These are phyloP conservation scores for Amphicarpaea edgeworthii DNA, from an alignment of 306 rosid species.

Conservation along the genomic window DNA sequence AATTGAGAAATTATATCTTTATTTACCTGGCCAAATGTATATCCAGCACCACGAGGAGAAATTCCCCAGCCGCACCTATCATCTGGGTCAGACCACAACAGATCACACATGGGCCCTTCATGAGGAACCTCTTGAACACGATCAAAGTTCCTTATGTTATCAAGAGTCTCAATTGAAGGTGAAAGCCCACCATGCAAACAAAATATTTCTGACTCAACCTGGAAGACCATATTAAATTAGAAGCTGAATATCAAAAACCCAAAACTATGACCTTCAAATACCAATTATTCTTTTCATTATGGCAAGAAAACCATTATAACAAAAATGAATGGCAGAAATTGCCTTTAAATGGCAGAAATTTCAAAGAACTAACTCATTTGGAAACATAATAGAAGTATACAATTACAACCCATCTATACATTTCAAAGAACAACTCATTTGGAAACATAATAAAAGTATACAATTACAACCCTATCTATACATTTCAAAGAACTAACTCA, in stretches of 20 bases:
- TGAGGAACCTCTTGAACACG: conserved; percentile 99
- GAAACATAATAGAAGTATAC: too few relatives aligned
- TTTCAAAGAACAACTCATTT: too few relatives aligned
- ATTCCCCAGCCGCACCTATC: conserved; percentile 99
- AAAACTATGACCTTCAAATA: not conserved
- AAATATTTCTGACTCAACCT: conserved; percentile 99
- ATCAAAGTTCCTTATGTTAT: conserved; percentile 91
- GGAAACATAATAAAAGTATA: too few relatives aligned
- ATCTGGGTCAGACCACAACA: conserved; percentile 99
- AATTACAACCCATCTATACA: too few relatives aligned
- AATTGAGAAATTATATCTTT: conserved; percentile 32
- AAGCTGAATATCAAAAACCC: conserved; percentile 29
- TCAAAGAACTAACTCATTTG: too few relatives aligned
- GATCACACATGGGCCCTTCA: conserved; percentile 99
- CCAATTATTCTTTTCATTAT: not conserved
- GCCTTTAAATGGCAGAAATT: not conserved
- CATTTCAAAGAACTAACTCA: too few relatives aligned
- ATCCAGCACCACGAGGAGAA: conserved; percentile 99
- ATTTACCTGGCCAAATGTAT: conserved; percentile 97
- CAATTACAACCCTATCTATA: too few relatives aligned
- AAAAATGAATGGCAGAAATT: not conserved
- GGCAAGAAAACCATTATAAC: not conserved
- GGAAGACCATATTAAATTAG: conserved; percentile 41
- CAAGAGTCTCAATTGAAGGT: conserved; percentile 98
- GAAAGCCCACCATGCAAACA: conserved; percentile 98